Base-by-base conservation (phyloP, 306 rosid species). In the Boehmeria nivea region DNA sequence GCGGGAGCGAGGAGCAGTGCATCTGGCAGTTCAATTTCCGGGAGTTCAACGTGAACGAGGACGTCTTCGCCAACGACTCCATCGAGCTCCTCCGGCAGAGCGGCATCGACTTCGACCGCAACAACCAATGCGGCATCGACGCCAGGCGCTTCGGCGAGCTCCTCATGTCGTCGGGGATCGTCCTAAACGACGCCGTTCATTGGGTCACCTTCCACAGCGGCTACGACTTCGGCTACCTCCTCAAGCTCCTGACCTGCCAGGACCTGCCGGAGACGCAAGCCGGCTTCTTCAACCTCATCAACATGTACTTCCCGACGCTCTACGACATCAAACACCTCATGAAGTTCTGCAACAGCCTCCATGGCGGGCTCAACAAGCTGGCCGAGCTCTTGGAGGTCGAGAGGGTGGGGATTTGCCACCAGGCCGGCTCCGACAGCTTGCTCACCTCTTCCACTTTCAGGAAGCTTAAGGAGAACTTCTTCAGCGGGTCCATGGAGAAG, bases 201-300 rank as follows among this genome's bases (percentile, higher is more conserved):
- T 76, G 81, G 81, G 73, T 76, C 8, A 76, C 81, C 2, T 76
- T 76, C 57, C 77, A 75, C 43, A 75, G 73, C 23, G 76, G 81
- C 2, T 70, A 75, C 37, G 73, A 75, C 61, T 75, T 75, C 15
- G 77, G 81, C 6, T 76, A 76, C 64, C 61, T 76, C 67, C 73
- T 71, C 5, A 76, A 76, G 65, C 59, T 76, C 18, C 17, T 76
- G 45, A 76, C 71, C 1, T 58, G 81, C 45, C 70, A 71, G 42
- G 59, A 71, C 26, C 50, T 71, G 38, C 81, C 81, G 0, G 77
- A 66, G 1, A 66, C 67, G 2, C 81, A 76, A 28, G 45, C 33
- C n/a, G 76, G 44, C 23, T 76, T 71, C 73, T 70, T 71, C 40
- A 61, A 61, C 12, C 33, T 65, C 55, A 66, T 75, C 69, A 70